Conservation (phyloP, 306 rosid genomes). For the Pterocarpus santalinus region DNA sequence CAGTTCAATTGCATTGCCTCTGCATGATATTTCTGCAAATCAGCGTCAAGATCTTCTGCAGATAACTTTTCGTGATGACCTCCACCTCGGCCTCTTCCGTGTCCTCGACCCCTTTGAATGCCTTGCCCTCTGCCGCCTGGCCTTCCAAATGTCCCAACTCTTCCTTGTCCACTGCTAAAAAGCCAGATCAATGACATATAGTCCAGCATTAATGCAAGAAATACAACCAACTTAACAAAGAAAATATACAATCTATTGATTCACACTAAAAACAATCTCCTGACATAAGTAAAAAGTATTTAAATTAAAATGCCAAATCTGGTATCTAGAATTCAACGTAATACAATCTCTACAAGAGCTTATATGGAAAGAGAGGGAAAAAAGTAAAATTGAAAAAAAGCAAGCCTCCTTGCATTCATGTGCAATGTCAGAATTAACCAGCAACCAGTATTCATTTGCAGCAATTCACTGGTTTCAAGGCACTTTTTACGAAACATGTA, state of each 20-base stretch:
- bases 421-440: neutral
- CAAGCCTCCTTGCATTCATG: constrained; percentile 12
- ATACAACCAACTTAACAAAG: neutral
- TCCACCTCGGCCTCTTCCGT: constrained; percentile 66
- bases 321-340: neutral
- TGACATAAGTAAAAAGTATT: neutral
- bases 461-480: neutral
- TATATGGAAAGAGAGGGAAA: neutral
- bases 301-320: constrained; percentile 3
- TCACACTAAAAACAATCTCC: neutral
- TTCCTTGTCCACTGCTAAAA: constrained; percentile 70
- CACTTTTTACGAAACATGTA: neutral
- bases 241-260: constrained; percentile 16
- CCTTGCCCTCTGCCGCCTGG: constrained; percentile 64
- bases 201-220: constrained; percentile 30
- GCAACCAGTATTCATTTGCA: constrained; percentile 13
- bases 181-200: constrained; percentile 26
- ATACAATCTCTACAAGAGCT: neutral
- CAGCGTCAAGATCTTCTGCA: constrained; percentile 95
- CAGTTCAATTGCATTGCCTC: constrained; percentile 78
- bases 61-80: constrained; percentile 78
- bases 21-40: constrained; percentile 90
- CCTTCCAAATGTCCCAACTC: constrained; percentile 68
- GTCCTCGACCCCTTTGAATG: constrained; percentile 58
- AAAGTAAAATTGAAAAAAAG: constrained; percentile 12